Evolutionary conservation across 441 rosid species (phyloP), one percentile per base, ranked within the genome.

Genomic region (Erodium texanum): DNA sequence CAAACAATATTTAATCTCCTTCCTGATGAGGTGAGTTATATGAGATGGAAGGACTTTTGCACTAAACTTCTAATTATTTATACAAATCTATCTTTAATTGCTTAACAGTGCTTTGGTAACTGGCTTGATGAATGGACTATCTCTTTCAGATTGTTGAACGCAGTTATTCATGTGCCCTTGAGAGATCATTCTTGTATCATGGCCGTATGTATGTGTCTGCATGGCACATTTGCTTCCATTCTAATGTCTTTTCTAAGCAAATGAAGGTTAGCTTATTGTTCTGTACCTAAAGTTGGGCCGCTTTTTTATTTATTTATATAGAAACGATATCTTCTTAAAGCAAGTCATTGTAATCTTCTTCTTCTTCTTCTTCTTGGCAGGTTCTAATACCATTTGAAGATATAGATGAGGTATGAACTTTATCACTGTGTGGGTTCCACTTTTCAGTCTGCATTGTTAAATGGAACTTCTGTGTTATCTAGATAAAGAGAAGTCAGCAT

Each of bases 161-260:
- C 80, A 88, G 91, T 76, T 94, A 87, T 79, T 94, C 99, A 41
- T 92, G 98, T 78, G 99, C 99, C 54, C 84, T 94, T 68, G 99
- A 94, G 86, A 85, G 99, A 80, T 94, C 99, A 70, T 94, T 94
- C 82, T 79, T 94, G 79, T 94, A 94, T 74, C 99, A 94, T 70
- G 99, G 99, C 68, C 96, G 99, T 45, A 89, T 92, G 84, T 94
- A 89, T 81, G 96, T 92, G 70, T 94, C 98, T 36, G 84, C 99
- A 34, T 94, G 99, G 99, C 93, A 88, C 80, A 92, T 94, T 70
- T 94, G 99, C 85, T 94, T 94, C 76, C 99, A 92, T 84, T 94
- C 99, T 52, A 94, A 94, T 77, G 94, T 92, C 69, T 94, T 94
- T 74, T 94, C 99, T 69, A 94, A 94, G 88, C 99, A 94, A 77